A percentile compares a stretch with the other conserved stretches of the same genome.
phyloP scores from a whole-genome alignment of 345 rosid genomes.

The Microthlaspi erraticum region DNA sequence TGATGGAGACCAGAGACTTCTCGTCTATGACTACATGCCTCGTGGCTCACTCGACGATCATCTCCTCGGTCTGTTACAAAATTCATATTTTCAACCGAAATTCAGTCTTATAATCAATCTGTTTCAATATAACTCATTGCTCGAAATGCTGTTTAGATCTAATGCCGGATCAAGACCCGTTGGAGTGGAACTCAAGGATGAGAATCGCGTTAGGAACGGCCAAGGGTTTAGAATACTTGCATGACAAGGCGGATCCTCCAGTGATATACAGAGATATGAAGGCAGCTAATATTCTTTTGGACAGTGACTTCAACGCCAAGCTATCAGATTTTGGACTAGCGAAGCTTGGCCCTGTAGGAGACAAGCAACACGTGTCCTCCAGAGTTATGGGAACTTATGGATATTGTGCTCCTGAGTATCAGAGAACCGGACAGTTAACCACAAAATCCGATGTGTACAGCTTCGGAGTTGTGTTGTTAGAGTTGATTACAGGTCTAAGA shows the following conservation, averaged over 20 bases:
- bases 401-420: not conserved
- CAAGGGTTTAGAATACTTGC: slow-evolving; percentile 9
- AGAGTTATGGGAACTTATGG: slow-evolving; percentile 14
- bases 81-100: not conserved
- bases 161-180: not conserved
- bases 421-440: not conserved
- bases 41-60: slow-evolving; percentile 11
- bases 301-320: slow-evolving; percentile 8
- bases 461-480: slow-evolving; percentile 4
- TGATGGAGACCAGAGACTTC: slow-evolving; percentile 23
- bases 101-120: not conserved
- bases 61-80: not conserved
- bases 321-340: slow-evolving; percentile 5
- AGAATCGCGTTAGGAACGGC: slow-evolving; percentile 1
- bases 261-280: slow-evolving; percentile 9
- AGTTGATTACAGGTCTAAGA: not conserved
- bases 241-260: slow-evolving; percentile 6
- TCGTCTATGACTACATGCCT: slow-evolving; percentile 15
- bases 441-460: not conserved
- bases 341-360: not conserved
- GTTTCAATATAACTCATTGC: not conserved
- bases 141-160: not conserved
- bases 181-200: slow-evolving; percentile 1
- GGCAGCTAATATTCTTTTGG: slow-evolving; percentile 10
- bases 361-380: slow-evolving; percentile 6